phyloP scores from a whole-genome alignment of 805 yeast species.

The Wickerhamomyces chaumierensis region DNA sequence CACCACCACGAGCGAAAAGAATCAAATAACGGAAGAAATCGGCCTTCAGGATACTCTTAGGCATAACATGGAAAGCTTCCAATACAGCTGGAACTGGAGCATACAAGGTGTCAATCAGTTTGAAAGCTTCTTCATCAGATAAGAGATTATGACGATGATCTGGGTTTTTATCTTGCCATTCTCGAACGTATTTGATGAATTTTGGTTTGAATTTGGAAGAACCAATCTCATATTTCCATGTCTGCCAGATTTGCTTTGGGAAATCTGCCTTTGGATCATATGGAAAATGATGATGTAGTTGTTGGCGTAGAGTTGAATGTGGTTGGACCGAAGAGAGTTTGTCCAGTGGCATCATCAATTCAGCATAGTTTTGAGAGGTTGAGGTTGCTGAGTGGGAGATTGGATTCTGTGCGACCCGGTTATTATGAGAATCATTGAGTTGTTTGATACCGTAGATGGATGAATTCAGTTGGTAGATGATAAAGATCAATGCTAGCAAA shows the following conservation, averaged over 20 bases:
- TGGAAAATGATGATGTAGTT: conserved; percentile 63
- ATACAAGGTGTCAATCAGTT: conserved; percentile 45
- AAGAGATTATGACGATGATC: conserved; percentile 63
- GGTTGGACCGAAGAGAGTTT: too few relatives aligned
- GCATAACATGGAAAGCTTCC: conserved; percentile 66
- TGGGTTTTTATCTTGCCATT: conserved; percentile 58
- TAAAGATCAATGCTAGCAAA: background rate
- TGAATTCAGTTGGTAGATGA: background rate
- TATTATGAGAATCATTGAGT: background rate
- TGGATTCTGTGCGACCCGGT: too few relatives aligned
- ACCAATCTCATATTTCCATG: conserved; percentile 68
- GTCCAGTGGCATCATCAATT: too few relatives aligned
- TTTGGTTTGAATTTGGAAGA: conserved; percentile 45
- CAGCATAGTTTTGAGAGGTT: too few relatives aligned
- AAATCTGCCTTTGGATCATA: conserved; percentile 54
- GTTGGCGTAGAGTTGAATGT: conserved; percentile 31
- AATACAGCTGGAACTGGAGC: conserved; percentile 66
- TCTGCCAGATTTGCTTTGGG: conserved; percentile 85
- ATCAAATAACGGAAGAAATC: conserved; percentile 89
- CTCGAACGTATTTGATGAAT: conserved; percentile 36
- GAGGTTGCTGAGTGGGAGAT: too few relatives aligned
- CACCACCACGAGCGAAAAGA: conserved; percentile 84
- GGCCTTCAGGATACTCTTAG: conserved; percentile 75
- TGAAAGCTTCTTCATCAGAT: conserved; percentile 55
- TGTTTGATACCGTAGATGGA: background rate